phyloP scores from a whole-genome alignment of 306 rosid species.

The Lagenaria siceraria region DNA sequence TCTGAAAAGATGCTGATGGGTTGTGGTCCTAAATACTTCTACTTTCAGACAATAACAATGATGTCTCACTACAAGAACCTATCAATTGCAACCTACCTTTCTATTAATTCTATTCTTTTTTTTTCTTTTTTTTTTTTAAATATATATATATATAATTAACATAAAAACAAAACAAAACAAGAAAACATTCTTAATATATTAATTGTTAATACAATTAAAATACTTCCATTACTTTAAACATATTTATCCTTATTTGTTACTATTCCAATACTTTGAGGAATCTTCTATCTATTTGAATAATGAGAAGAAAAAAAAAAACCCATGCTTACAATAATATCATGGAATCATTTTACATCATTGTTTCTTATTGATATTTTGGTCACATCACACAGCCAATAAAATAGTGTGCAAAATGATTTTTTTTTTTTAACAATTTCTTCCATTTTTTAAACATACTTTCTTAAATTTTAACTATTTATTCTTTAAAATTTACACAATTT shows the following conservation, averaged over 20 bases:
- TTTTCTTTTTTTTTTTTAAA: background rate
- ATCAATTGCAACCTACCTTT: constrained; percentile 14
- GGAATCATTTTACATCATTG: background rate
- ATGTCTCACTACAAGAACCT: constrained; percentile 35
- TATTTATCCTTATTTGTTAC: too few species aligned
- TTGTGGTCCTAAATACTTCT: constrained; percentile 45
- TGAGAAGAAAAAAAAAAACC: background rate
- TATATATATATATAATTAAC: background rate
- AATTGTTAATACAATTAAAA: background rate
- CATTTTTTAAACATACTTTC: too few species aligned
- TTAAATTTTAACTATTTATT: too few species aligned
- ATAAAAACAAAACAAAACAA: background rate
- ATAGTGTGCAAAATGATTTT: background rate
- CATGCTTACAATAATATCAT: background rate
- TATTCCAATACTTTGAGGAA: too few species aligned
- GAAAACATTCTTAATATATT: background rate
- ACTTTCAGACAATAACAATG: constrained; percentile 45
- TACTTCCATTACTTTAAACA: too few species aligned
- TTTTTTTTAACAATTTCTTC: too few species aligned
- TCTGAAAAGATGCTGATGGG: constrained; percentile 39
- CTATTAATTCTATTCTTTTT: background rate
- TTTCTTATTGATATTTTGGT: background rate
- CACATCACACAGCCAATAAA: background rate
- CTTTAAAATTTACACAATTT: too few species aligned
- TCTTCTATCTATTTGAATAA: background rate